Evolutionary conservation across 106 monocot species (phyloP).

Genomic region (Dactylorhiza incarnata): DNA sequence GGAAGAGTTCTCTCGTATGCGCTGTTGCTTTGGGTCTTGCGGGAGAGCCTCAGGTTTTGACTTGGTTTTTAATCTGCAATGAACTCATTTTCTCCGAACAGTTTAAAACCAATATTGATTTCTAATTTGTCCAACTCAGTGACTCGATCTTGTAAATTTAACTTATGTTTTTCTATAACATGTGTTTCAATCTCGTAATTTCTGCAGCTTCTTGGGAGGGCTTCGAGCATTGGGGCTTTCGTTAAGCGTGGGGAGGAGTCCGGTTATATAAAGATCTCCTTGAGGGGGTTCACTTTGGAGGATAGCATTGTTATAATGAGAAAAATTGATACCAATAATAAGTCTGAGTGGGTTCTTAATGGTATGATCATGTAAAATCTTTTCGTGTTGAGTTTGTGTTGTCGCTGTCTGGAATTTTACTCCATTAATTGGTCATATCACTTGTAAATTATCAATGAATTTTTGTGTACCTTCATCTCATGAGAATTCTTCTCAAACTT

Average conservation of each 20-base stretch:
- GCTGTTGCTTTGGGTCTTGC: slow-evolving; percentile 90
- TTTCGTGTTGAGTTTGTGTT: not conserved
- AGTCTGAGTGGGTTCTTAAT: slow-evolving; percentile 90
- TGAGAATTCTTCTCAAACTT: not conserved
- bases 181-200: too few relatives aligned
- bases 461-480: not conserved
- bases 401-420: too few relatives aligned
- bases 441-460: not conserved
- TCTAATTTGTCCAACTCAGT: not conserved
- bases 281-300: slow-evolving; percentile 41
- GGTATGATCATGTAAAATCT: slow-evolving; percentile 25
- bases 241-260: slow-evolving; percentile 88
- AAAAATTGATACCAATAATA: slow-evolving; percentile 76
- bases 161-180: too few relatives aligned
- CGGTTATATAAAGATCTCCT: slow-evolving; percentile 58
- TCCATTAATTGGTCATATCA: not conserved
- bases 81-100: not conserved
- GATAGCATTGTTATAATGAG: slow-evolving; percentile 49
- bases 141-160: not conserved
- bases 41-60: slow-evolving; percentile 82
- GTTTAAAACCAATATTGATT: not conserved
- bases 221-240: slow-evolving; percentile 85
- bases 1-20: slow-evolving; percentile 97
- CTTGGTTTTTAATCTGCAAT: not conserved
- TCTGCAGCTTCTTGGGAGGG: slow-evolving; percentile 83